A percentile compares a stretch with the other conserved stretches of the same genome.
Evolutionary conservation across 2,329 filamentous ascomycete genomes (phyloP).

Genomic region (Verticillium nonalfalfae): DNA sequence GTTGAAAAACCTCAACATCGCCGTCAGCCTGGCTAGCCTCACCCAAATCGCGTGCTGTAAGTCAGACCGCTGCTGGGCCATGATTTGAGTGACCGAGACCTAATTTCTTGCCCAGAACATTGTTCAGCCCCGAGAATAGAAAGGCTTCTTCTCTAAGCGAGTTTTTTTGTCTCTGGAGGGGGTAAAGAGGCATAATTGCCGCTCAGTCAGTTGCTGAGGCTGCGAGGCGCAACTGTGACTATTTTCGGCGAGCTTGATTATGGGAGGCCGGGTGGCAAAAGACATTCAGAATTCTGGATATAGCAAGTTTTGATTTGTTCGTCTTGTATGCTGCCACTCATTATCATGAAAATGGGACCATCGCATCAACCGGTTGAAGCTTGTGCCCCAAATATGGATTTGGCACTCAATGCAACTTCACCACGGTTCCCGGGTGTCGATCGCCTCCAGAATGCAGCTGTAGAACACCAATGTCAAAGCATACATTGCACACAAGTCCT

Average conservation of each 20-base stretch:
- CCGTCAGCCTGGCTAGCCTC: slow-evolving; percentile 24
- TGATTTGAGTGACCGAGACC: slow-evolving; percentile 29
- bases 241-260: not conserved
- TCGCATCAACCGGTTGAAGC: too few relatives aligned
- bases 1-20: slow-evolving; percentile 27
- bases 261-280: too few relatives aligned
- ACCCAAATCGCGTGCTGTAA: slow-evolving; percentile 25
- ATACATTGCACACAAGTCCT: too few relatives aligned
- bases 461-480: too few relatives aligned
- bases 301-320: too few relatives aligned
- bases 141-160: slow-evolving; percentile 40
- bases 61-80: slow-evolving; percentile 3
- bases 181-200: not conserved
- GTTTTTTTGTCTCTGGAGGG: slow-evolving; percentile 32
- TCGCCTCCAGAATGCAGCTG: too few relatives aligned
- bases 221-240: not conserved
- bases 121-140: slow-evolving; percentile 41
- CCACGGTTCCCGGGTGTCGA: too few relatives aligned
- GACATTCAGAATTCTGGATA: too few relatives aligned
- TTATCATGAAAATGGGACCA: too few relatives aligned
- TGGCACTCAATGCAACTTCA: too few relatives aligned
- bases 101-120: slow-evolving; percentile 15
- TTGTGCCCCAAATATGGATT: too few relatives aligned
- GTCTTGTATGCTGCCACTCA: too few relatives aligned
- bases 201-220: not conserved